phyloP scores from a whole-genome alignment of 108 stramenopile genomes.

The Pseudonitzschia multiseries region DNA sequence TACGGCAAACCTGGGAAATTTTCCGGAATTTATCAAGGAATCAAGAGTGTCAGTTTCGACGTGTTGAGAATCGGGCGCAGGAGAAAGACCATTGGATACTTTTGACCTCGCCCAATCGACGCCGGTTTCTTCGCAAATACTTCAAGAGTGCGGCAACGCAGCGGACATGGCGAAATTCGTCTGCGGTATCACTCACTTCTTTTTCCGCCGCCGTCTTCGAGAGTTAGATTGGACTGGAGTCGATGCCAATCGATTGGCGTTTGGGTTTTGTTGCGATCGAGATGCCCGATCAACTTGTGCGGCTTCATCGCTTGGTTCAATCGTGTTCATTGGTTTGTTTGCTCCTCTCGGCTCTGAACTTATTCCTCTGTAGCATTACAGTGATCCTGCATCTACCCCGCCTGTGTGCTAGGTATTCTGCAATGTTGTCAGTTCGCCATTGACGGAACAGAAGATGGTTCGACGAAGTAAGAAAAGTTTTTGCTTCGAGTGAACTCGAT shows the following conservation, averaged over 20 bases:
- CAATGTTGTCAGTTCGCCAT: too few species aligned
- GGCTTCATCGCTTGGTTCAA: background rate
- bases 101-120: background rate
- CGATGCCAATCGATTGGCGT: constrained; percentile 12
- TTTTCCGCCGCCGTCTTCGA: constrained; percentile 10
- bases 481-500: too few species aligned
- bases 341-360: background rate
- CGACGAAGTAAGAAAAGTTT: too few species aligned
- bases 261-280: constrained; percentile 1
- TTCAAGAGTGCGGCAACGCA: too few species aligned
- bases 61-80: background rate
- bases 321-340: background rate
- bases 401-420: too few species aligned
- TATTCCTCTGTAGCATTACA: background rate
- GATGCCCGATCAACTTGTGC: background rate
- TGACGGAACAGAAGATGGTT: too few species aligned
- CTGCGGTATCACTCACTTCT: constrained; percentile 12
- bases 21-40: background rate
- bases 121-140: too few species aligned
- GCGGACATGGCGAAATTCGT: background rate
- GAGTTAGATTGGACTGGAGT: background rate
- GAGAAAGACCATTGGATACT: background rate
- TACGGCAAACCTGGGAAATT: constrained; percentile 46
- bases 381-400: too few species aligned
- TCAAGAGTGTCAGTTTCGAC: background rate